Base-by-base conservation (phyloP, 2,329 filamentous ascomycete genomes). In the Alternaria sp. region DNA sequence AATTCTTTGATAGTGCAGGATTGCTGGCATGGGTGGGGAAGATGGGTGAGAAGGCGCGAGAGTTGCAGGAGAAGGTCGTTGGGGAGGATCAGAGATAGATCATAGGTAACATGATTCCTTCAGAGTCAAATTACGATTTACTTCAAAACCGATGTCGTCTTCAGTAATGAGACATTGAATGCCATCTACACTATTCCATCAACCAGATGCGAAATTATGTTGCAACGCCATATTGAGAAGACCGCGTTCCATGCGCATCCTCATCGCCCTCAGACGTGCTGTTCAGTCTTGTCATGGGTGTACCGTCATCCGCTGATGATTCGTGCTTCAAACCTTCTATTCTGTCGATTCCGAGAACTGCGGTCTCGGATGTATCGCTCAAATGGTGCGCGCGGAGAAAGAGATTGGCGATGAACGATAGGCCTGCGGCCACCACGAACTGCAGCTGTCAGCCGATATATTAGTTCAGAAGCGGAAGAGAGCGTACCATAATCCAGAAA, bases 401-500 rank as follows among this genome's bases (percentile, higher is more conserved):
- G 41, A 61, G 37, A 26, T 57, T 61, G 6, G 51, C 42, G 13
- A 61, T 33, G 21, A 54, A 46, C 23, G 55, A 61, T 7, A 61
- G 21, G n/a, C 44, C 59, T 21, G 59, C 54, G 5, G 39, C 51
- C 13, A 56, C 51, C 11, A 52, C 51, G 23, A 54, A 58, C 59
- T 61, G 33, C 5, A 48, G 4, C 11, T 14, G 45, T 23, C 28
- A 36, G 34, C 34, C 7, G 34, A 36, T 14, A 29, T 29, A 33
- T 58, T 29, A 52, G 44, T 36, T 9, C 42, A 31, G 39, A 41
- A 41, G 9, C 39, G 39, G 2, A 23, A 41, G 29, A 28, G 29
- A 21, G 51, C 59, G 4, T 56, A 61, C 59, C 59, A 61, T 61
- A 7, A 61, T 52, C 55, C 59, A 61, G 6, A 61, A 55, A 5